Percentiles rank a stretch among this genome's conserved stretches.
phyloP scores from a whole-genome alignment of 495 filamentous ascomycete species.

The Antarctomyces pellizariae region DNA sequence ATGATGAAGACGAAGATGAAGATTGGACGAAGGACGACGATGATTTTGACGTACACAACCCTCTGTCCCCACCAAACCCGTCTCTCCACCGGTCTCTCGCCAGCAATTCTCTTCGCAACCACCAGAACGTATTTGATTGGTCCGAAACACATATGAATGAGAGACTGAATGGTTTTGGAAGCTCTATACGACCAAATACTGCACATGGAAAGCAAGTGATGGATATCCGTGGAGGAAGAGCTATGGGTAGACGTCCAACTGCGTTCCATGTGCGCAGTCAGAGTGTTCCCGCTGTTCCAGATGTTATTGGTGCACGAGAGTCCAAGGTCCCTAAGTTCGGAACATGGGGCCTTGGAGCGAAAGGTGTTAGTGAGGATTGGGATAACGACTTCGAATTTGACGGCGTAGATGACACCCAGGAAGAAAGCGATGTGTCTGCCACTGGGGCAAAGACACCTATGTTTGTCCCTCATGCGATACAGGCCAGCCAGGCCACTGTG shows the following conservation, averaged over 20 bases:
- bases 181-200: constrained; percentile 53
- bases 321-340: constrained; percentile 58
- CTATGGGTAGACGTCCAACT: constrained; percentile 50
- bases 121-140: constrained; percentile 67
- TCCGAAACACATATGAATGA: constrained; percentile 42
- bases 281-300: constrained; percentile 74
- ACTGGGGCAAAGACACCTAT: constrained; percentile 30
- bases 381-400: constrained; percentile 15
- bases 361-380: constrained; percentile 24
- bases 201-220: constrained; percentile 75
- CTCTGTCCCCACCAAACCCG: constrained; percentile 29
- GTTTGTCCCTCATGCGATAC: constrained; percentile 58
- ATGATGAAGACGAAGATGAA: constrained; percentile 34
- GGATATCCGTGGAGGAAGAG: constrained; percentile 47
- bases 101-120: constrained; percentile 21
- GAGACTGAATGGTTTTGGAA: constrained; percentile 25
- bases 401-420: constrained; percentile 24
- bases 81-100: constrained; percentile 19
- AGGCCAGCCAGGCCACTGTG: constrained; percentile 64
- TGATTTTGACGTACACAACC: constrained; percentile 21
- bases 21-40: constrained; percentile 37
- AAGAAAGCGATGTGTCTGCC: constrained; percentile 13
- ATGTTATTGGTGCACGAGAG: constrained; percentile 29
- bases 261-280: constrained; percentile 74
- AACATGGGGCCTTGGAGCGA: constrained; percentile 68